These are phyloP conservation scores for Mentha longifolia DNA, from an alignment of 257 asterid species.

Conservation along the genomic window DNA sequence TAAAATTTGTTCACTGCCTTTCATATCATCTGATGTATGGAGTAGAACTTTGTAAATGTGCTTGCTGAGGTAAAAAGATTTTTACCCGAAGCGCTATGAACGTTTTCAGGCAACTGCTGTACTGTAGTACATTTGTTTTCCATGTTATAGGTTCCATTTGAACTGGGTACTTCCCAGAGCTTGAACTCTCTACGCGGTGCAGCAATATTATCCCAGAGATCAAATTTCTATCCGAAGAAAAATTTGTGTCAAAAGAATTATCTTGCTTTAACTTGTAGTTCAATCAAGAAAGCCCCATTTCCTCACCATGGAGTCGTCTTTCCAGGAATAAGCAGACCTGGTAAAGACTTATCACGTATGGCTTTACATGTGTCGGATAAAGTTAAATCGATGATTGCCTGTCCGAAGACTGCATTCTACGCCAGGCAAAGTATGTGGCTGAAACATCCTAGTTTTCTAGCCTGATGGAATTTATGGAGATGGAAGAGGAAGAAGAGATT, in stretches of 20 bases:
- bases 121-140: slow-evolving; percentile 47
- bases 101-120: slow-evolving; percentile 36
- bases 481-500: background rate
- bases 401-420: slow-evolving; percentile 31
- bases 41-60: background rate
- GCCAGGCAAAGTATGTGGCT: slow-evolving; percentile 17
- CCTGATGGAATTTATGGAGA: background rate
- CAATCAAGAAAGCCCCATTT: slow-evolving; percentile 25
- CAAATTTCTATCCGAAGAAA: slow-evolving; percentile 39
- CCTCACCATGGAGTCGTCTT: slow-evolving; percentile 27
- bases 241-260: slow-evolving; percentile 15
- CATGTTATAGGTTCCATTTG: slow-evolving; percentile 52
- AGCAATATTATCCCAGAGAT: slow-evolving; percentile 35
- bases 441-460: slow-evolving; percentile 10
- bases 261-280: slow-evolving; percentile 23
- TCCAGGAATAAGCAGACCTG: slow-evolving; percentile 27
- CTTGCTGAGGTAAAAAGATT: slow-evolving; percentile 21
- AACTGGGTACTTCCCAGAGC: slow-evolving; percentile 33
- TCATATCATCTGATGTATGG: slow-evolving; percentile 22
- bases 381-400: slow-evolving; percentile 22
- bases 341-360: slow-evolving; percentile 27
- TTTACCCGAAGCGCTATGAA: slow-evolving; percentile 25
- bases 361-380: slow-evolving; percentile 9
- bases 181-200: slow-evolving; percentile 33
- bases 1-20: slow-evolving; percentile 31